phyloP scores from a whole-genome alignment of 2,329 filamentous ascomycete genomes.

The Lasiodiplodia sp. region DNA sequence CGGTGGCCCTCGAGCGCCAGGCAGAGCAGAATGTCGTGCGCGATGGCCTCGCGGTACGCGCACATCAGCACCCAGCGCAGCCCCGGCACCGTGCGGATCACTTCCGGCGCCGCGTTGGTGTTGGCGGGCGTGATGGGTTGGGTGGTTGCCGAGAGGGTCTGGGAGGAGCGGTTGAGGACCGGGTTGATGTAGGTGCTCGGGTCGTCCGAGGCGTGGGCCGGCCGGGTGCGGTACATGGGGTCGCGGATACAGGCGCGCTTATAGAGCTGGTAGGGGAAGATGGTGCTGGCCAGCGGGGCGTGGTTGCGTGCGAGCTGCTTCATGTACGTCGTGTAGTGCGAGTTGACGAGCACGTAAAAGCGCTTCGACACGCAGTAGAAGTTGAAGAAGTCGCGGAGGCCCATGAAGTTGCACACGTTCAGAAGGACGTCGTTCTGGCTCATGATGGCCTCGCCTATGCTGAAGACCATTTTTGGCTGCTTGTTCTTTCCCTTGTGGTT shows the following conservation, averaged over 20 bases:
- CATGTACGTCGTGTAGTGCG: constrained; percentile 62
- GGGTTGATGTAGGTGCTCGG: background rate
- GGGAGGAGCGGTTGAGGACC: constrained; percentile 23
- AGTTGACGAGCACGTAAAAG: constrained; percentile 47
- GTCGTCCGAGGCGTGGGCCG: constrained; percentile 30
- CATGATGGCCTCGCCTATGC: constrained; percentile 45
- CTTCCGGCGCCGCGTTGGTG: constrained; percentile 6
- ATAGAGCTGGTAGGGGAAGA: constrained; percentile 71
- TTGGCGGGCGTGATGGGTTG: background rate
- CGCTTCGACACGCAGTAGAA: constrained; percentile 50
- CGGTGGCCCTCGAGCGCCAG: constrained; percentile 65
- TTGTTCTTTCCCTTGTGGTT: background rate
- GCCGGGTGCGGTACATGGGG: constrained; percentile 58
- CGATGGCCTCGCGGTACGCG: constrained; percentile 51
- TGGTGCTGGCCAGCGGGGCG: constrained; percentile 62
- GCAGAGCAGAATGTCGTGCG: constrained; percentile 65
- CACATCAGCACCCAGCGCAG: constrained; percentile 75
- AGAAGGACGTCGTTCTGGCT: constrained; percentile 47
- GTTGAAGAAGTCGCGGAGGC: constrained; percentile 36
- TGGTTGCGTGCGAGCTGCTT: constrained; percentile 63
- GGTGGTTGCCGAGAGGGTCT: constrained; percentile 24
- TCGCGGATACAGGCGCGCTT: constrained; percentile 64
- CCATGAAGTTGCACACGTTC: constrained; percentile 41
- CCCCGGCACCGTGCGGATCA: constrained; percentile 64
- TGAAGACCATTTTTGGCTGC: constrained; percentile 35